These are phyloP conservation scores for Cinnamomum micranthum DNA, from an alignment of 164 flowering plant genomes.

Conservation along the genomic window DNA sequence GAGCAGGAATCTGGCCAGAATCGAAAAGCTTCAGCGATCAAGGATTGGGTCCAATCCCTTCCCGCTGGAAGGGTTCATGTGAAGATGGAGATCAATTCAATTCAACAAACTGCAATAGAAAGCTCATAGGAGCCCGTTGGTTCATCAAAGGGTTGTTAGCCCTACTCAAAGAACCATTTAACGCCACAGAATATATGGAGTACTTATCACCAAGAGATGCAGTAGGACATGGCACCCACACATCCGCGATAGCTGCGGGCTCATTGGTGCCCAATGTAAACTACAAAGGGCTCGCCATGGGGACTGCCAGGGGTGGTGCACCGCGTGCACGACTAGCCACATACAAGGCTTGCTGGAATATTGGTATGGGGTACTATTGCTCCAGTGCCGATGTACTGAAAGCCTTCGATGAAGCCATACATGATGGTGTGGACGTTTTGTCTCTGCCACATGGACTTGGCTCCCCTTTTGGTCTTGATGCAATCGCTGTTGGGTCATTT, in stretches of 20 bases:
- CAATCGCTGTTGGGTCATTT: slow-evolving; percentile 45
- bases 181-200: neutral
- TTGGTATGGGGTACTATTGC: neutral
- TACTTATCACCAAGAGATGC: slow-evolving; percentile 8
- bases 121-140: slow-evolving; percentile 26
- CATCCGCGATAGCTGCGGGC: slow-evolving; percentile 8
- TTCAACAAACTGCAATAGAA: slow-evolving; percentile 22
- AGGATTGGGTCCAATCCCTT: slow-evolving; percentile 44
- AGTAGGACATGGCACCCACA: slow-evolving; percentile 10
- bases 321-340: slow-evolving; percentile 2
- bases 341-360: slow-evolving; percentile 9
- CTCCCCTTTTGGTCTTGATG: slow-evolving; percentile 29
- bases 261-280: neutral
- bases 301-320: slow-evolving; percentile 14
- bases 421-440: slow-evolving; percentile 14
- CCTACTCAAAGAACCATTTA: neutral
- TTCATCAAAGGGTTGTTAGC: slow-evolving; percentile 6
- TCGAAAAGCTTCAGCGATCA: slow-evolving; percentile 32
- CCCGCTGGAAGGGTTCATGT: slow-evolving; percentile 48
- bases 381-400: slow-evolving; percentile 7
- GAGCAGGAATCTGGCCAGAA: slow-evolving; percentile 48
- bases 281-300: slow-evolving; percentile 2
- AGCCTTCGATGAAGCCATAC: slow-evolving; percentile 11
- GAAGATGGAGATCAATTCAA: slow-evolving; percentile 33
- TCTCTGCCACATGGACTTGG: slow-evolving; percentile 40